Base-by-base conservation (phyloP, 306 rosid species). In the Quercus mongolica region DNA sequence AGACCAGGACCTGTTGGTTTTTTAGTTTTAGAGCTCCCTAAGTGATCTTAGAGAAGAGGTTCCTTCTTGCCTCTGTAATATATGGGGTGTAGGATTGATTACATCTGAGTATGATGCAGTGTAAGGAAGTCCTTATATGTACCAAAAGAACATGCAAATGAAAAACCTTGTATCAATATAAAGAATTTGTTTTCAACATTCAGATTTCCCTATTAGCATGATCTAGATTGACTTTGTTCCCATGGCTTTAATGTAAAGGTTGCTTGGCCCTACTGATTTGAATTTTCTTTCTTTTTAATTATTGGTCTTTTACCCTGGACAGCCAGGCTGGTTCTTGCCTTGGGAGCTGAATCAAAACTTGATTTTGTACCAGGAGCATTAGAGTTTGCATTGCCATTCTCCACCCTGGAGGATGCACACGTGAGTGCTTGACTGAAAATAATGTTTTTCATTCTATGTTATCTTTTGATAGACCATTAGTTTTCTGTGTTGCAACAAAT, bases 281-380 rank as follows among this genome's bases (percentile, higher is more conserved):
- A 81, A 59, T 81, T 58, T 49, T 77, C 69, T 72, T 49, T 72
- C 78, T 52, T 74, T 86, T 82, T 83, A 10, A 49, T 49, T 49
- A 3, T 49, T 49, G 54, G 26, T 17, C 69, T 35, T 80, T 51
- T 67, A 65, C 63, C 26, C 76, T 87, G 96, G 94, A 85, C 96
- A 93, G 94, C 91, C 94, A 93, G 97, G 99, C 87, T 95, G 86
- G 98, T 95, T 90, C 97, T 95, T 86, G 92, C 99, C 77, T 84
- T 92, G 89, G 98, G 99, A 73, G 95, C 99, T 92, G 98, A 92
- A 88, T 69, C 92, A 57, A 91, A 89, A 78, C 90, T 95, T 57
- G 95, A 95, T 86, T 26, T 92, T 86, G 94, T 92, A 78, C 97
- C 99, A 13, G 97, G 99, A 67, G 97, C 99, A 44, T 44, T 86